Evolutionary conservation across 768 basidiomycete genomes (phyloP), one percentile per base, ranked within the genome.

Genomic region (Fistulinella prunicolor): DNA sequence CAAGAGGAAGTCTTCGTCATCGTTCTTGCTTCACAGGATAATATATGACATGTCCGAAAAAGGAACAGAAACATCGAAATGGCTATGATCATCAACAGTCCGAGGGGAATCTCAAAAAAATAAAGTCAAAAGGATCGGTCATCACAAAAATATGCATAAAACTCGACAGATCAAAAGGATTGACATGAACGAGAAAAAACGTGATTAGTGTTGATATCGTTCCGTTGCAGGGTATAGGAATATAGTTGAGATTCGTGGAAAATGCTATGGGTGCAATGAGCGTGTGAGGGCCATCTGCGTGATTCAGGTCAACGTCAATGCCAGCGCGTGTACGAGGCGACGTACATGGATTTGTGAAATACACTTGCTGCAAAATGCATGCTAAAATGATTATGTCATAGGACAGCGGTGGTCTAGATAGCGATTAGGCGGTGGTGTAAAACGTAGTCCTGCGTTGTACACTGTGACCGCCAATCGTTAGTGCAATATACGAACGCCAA

Each of bases 271-370:
- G 22, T 46, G 51, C 32, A 52, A 56, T 55, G 54, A 60, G 36
- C 56, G 63, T 66, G 63, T 66, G 51, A 51, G 22, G 59, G 52
- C 35, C 65, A 55, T 66, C 65, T 66, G 45, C n/a, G 2, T n/a
- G 24, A 32, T 3, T 38, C 16, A 24, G 19, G 44, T 59, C 35
- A 55, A 42, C 38, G 8, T n/a, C 28, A 9, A 7, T 6, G 6
- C 41, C 23, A 12, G 34, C 13, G 23, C 24, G 9, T 42, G 24
- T 1, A 1, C 1, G 24, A 26, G 14, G 24, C 9, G 38, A 50
- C 65, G 34, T 49, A 61, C 54, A 60, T 53, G 53, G 43, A 44
- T 29, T 67, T 63, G 46, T 65, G 61, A 52, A 36, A 53, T 67
- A 63, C 63, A 66, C 45, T 53, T 53, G 51, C 56, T 54, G 58